Evolutionary conservation across 2,329 filamentous ascomycete species (phyloP).

Genomic region (Sclerotinia sclerotiorum): DNA sequence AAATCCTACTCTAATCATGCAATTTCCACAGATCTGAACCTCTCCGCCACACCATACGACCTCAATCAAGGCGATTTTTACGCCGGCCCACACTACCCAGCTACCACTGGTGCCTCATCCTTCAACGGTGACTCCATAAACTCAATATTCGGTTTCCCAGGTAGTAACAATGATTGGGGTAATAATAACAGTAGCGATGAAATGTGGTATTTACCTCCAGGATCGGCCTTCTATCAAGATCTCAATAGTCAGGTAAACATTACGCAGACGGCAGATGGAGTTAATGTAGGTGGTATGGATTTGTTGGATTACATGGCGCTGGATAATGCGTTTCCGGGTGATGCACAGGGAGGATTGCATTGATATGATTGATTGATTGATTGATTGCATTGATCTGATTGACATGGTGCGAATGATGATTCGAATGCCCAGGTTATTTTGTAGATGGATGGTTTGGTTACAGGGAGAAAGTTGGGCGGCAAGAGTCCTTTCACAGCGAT

Average conservation of each 20-base stretch:
- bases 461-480: too few species aligned
- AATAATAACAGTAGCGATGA: conserved; percentile 42
- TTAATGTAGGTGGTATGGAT: conserved; percentile 66
- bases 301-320: conserved; percentile 68
- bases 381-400: background rate
- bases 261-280: conserved; percentile 65
- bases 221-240: conserved; percentile 64
- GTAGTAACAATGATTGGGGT: conserved; percentile 33
- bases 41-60: conserved; percentile 65
- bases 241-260: conserved; percentile 58
- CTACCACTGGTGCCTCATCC: conserved; percentile 30
- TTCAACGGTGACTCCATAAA: conserved; percentile 35
- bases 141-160: conserved; percentile 30
- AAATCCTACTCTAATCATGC: conserved; percentile 16
- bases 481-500: background rate
- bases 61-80: conserved; percentile 55
- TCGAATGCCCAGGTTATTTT: too few species aligned
- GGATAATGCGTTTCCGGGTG: conserved; percentile 42
- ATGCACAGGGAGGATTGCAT: conserved; percentile 17
- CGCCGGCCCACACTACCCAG: conserved; percentile 44
- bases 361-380: background rate
- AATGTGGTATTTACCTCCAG: conserved; percentile 67
- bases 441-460: background rate
- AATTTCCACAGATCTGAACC: conserved; percentile 40
- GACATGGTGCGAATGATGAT: too few species aligned